Conservation (phyloP, 257 asterid genomes). For the Ophiorrhiza pumila region DNA sequence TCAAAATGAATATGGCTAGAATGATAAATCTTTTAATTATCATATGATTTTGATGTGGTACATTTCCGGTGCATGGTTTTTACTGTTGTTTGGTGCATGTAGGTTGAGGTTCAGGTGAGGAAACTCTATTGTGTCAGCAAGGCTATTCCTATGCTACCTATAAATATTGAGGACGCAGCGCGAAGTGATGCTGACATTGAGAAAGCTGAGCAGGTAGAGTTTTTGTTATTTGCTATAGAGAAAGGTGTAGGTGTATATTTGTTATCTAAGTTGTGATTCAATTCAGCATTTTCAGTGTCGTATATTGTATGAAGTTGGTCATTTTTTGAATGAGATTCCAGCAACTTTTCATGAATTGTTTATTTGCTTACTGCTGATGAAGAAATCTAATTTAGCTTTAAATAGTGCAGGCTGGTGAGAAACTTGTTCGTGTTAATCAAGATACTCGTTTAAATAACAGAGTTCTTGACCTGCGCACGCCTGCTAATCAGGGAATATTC, state of each 20-base stretch:
- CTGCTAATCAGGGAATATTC: slow-evolving; percentile 87
- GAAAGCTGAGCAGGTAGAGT: slow-evolving; percentile 55
- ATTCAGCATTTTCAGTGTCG: neutral
- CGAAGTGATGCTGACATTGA: slow-evolving; percentile 75
- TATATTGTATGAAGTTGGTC: neutral
- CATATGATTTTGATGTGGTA: neutral
- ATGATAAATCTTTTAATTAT: neutral
- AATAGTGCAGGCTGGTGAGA: slow-evolving; percentile 65
- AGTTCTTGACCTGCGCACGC: slow-evolving; percentile 80
- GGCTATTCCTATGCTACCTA: slow-evolving; percentile 61
- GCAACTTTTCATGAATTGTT: neutral
- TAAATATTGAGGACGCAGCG: slow-evolving; percentile 76
- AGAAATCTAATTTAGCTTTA: slow-evolving; percentile 9
- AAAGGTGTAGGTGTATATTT: neutral
- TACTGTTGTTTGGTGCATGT: neutral
- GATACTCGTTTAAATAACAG: slow-evolving; percentile 85
- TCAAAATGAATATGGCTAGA: too few species aligned
- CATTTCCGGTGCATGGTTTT: neutral
- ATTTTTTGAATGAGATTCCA: neutral
- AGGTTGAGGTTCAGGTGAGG: slow-evolving; percentile 86
- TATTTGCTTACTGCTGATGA: neutral
- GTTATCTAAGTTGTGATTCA: neutral
- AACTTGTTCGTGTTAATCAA: slow-evolving; percentile 85
- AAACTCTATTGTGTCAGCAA: slow-evolving; percentile 54
- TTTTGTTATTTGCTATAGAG: neutral